These are phyloP conservation scores for Aspergillus mulundensis DNA, from an alignment of 495 filamentous ascomycete species.

Conservation along the genomic window DNA sequence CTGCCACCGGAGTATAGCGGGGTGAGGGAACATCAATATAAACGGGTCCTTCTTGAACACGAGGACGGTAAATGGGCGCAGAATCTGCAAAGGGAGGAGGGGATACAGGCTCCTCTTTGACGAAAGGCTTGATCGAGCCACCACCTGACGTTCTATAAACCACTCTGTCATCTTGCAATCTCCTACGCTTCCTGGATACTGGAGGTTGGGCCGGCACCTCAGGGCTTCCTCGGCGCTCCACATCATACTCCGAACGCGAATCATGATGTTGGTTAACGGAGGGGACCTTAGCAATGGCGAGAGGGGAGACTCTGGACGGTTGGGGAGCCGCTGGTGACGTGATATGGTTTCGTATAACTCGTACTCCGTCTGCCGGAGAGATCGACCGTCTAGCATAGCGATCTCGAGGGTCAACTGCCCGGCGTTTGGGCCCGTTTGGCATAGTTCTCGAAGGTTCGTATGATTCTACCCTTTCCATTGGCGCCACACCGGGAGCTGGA, in stretches of 20 bases:
- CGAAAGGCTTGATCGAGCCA: conserved; percentile 51
- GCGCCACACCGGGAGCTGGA: conserved; percentile 39
- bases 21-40: conserved; percentile 49
- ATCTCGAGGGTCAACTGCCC: conserved; percentile 15
- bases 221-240: conserved; percentile 35
- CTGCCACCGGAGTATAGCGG: conserved; percentile 39
- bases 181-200: conserved; percentile 47
- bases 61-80: conserved; percentile 35
- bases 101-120: conserved; percentile 85
- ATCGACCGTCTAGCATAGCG: conserved; percentile 22
- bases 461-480: conserved; percentile 25
- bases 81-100: conserved; percentile 66
- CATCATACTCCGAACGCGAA: conserved; percentile 23
- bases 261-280: conserved; percentile 36
- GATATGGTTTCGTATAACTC: conserved; percentile 57
- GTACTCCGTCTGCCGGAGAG: conserved; percentile 35
- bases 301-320: conserved; percentile 74
- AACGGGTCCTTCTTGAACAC: conserved; percentile 45
- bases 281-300: conserved; percentile 60
- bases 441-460: conserved; percentile 23
- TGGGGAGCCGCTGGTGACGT: conserved; percentile 75
- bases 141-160: conserved; percentile 27
- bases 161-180: conserved; percentile 32
- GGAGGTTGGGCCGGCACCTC: conserved; percentile 28
- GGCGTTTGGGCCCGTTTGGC: conserved; percentile 18